phyloP scores from a whole-genome alignment of 2,329 filamentous ascomycete species.

The Ambrosiella beaveri region DNA sequence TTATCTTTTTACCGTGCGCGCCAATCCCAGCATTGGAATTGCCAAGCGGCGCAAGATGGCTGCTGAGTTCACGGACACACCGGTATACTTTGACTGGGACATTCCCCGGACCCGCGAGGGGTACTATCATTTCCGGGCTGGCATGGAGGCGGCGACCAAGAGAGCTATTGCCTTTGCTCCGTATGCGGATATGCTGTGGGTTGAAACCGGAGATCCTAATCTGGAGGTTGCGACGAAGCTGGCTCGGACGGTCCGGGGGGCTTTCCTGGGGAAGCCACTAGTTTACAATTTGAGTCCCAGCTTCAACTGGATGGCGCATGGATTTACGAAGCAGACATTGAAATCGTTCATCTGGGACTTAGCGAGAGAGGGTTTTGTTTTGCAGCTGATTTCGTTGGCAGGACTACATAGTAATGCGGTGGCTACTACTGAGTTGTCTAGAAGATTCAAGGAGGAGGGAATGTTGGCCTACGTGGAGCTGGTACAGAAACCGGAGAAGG shows the following conservation, averaged over 20 bases:
- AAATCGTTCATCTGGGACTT: slow-evolving; percentile 95
- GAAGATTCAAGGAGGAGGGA: slow-evolving; percentile 70
- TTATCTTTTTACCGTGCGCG: slow-evolving; percentile 45
- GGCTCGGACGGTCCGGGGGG: slow-evolving; percentile 53
- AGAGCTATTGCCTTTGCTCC: slow-evolving; percentile 81
- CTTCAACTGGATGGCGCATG: slow-evolving; percentile 97
- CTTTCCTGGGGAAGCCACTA: slow-evolving; percentile 63
- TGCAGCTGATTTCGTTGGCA: slow-evolving; percentile 50
- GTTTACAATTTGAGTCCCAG: slow-evolving; percentile 94
- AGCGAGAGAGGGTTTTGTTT: slow-evolving; percentile 64
- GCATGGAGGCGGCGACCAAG: slow-evolving; percentile 76
- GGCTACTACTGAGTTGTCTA: slow-evolving; percentile 56
- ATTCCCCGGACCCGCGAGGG: slow-evolving; percentile 85
- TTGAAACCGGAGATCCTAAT: slow-evolving; percentile 82
- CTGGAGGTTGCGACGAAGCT: slow-evolving; percentile 62
- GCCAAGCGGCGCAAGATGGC: slow-evolving; percentile 60
- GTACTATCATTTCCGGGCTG: slow-evolving; percentile 77
- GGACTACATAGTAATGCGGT: slow-evolving; percentile 49
- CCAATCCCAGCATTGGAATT: slow-evolving; percentile 60
- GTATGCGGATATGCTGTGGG: slow-evolving; percentile 89
- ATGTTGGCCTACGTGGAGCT: slow-evolving; percentile 97
- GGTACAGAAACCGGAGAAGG: slow-evolving; percentile 79
- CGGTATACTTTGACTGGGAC: slow-evolving; percentile 77
- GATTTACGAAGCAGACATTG: slow-evolving; percentile 66
- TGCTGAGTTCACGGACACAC: slow-evolving; percentile 43